Conservation (phyloP, 129 eudicot genomes). For the Ambrosia trifida region DNA sequence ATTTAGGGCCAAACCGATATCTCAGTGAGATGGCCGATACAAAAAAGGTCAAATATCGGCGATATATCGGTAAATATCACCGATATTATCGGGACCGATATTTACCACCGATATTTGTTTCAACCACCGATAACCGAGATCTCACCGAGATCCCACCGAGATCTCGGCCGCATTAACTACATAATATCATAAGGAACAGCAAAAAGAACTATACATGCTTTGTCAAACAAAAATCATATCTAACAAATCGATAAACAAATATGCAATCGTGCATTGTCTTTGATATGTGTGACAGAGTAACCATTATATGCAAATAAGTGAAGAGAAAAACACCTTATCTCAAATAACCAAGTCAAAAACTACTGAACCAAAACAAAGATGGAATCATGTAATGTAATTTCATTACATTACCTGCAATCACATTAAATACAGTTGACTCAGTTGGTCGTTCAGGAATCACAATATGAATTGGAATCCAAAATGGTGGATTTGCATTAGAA, state of each 20-base stretch:
- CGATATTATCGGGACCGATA: too few species aligned
- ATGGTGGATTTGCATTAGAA: constrained; percentile 91
- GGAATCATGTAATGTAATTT: constrained; percentile 2
- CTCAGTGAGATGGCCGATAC: too few species aligned
- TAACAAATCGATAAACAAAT: neutral
- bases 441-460: constrained; percentile 99
- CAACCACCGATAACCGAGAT: too few species aligned
- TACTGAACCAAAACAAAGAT: constrained; percentile 16
- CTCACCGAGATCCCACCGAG: too few species aligned
- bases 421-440: constrained; percentile 90
- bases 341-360: constrained; percentile 19
- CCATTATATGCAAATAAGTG: constrained; percentile 5
- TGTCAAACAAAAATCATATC: constrained; percentile 17
- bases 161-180: too few species aligned
- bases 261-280: neutral
- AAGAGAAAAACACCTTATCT: neutral
- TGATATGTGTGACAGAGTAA: constrained; percentile 9
- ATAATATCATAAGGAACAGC: neutral
- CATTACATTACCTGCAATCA: constrained; percentile 78
- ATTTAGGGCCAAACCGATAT: too few species aligned
- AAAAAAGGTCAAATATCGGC: too few species aligned
- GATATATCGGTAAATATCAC: too few species aligned
- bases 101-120: too few species aligned
- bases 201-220: constrained; percentile 17
- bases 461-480: constrained; percentile 98